phyloP scores from a whole-genome alignment of 2,329 filamentous ascomycete genomes.

The Colletotrichum tabaci region DNA sequence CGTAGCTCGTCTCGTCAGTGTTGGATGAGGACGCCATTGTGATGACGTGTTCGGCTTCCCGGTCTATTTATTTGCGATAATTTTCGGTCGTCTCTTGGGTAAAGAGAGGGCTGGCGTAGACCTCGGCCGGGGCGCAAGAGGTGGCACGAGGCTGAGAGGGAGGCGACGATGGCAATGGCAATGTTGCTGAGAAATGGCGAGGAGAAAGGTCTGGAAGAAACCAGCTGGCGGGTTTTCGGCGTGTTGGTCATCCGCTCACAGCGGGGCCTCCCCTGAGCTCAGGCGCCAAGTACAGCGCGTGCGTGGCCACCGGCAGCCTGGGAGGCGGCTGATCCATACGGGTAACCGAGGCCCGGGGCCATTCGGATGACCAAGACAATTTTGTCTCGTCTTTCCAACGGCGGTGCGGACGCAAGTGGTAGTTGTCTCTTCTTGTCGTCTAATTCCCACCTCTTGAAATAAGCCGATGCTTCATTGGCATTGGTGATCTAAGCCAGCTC shows the following conservation, averaged over 20 bases:
- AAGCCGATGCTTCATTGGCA: background rate
- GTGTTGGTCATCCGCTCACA: conserved; percentile 24
- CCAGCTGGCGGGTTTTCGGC: conserved; percentile 35
- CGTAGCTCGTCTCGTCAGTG: conserved; percentile 70
- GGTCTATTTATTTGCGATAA: conserved; percentile 23
- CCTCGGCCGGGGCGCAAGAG: conserved; percentile 12
- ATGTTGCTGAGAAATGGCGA: conserved; percentile 37
- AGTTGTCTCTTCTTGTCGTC: background rate
- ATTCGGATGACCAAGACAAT: background rate
- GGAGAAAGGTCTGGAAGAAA: conserved; percentile 40
- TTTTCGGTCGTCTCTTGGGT: background rate
- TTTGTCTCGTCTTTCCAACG: too few relatives aligned
- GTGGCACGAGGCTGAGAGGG: conserved; percentile 24
- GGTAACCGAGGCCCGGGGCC: background rate
- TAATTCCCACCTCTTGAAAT: too few relatives aligned
- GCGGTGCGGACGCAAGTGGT: background rate
- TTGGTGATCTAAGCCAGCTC: conserved; percentile 3
- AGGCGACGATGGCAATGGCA: conserved; percentile 7
- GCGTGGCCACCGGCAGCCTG: conserved; percentile 35
- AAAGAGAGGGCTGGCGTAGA: conserved; percentile 3
- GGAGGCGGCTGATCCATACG: conserved; percentile 18
- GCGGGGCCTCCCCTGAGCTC: conserved; percentile 30
- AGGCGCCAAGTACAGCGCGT: conserved; percentile 36
- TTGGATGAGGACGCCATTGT: conserved; percentile 69
- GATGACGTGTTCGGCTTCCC: conserved; percentile 20